Evolutionary conservation across 2,329 filamentous ascomycete genomes (phyloP).

Genomic region (Pseudopithomyces maydicus): DNA sequence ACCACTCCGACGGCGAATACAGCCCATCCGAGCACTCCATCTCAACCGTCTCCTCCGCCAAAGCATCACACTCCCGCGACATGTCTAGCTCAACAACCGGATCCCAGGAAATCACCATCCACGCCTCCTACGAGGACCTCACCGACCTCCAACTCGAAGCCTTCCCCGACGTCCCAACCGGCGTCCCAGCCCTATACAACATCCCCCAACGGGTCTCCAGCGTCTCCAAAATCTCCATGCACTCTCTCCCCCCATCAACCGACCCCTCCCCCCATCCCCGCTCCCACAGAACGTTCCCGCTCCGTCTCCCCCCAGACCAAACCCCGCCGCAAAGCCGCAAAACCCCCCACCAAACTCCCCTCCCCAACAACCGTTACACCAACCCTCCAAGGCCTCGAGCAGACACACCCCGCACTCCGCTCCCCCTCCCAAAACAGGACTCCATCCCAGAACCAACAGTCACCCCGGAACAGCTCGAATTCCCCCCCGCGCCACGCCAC

Average conservation of each 20-base stretch:
- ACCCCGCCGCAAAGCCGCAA: background rate
- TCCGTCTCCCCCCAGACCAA: slow-evolving; percentile 19
- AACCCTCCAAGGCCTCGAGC: slow-evolving; percentile 3
- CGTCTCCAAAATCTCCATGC: slow-evolving; percentile 17
- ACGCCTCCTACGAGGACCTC: slow-evolving; percentile 32
- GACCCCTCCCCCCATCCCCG: slow-evolving; percentile 32
- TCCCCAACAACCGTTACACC: slow-evolving; percentile 4
- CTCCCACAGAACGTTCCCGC: slow-evolving; percentile 16
- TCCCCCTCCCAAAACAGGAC: background rate
- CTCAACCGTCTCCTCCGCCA: slow-evolving; percentile 21
- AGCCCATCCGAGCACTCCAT: slow-evolving; percentile 17
- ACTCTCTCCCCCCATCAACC: slow-evolving; percentile 24
- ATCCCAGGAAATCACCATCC: slow-evolving; percentile 36
- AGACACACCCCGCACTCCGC: slow-evolving; percentile 1
- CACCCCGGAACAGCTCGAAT: slow-evolving; percentile 5
- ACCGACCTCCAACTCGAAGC: slow-evolving; percentile 21
- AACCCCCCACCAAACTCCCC: background rate
- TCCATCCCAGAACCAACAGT: slow-evolving; percentile 7
- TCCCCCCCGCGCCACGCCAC: slow-evolving; percentile 23
- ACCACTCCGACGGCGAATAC: slow-evolving; percentile 26
- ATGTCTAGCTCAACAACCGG: slow-evolving; percentile 24
- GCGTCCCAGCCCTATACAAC: background rate
- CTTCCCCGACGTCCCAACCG: slow-evolving; percentile 21
- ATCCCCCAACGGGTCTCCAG: slow-evolving; percentile 16
- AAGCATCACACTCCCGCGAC: slow-evolving; percentile 27